These are phyloP conservation scores for Citeromyces nyonsensis DNA, from an alignment of 805 yeast genomes.

Conservation along the genomic window DNA sequence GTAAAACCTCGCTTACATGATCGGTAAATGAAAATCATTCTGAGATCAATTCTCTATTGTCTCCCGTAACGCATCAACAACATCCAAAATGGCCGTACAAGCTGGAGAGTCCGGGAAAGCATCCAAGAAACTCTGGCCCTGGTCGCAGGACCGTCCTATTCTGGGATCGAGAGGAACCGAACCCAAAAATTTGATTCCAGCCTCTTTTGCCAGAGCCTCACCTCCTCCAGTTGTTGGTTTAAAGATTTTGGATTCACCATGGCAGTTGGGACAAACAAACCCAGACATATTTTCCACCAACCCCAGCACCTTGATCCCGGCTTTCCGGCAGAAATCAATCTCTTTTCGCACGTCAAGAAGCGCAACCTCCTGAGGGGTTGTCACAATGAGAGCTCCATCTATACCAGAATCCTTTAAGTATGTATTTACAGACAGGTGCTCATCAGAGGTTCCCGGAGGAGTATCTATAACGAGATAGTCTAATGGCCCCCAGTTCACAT, in stretches of 20 bases:
- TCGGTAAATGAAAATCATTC: too few species aligned
- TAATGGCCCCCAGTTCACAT: constrained; percentile 86
- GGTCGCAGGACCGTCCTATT: constrained; percentile 78
- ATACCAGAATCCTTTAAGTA: constrained; percentile 82
- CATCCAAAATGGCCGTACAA: constrained; percentile 67
- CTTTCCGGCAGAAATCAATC: constrained; percentile 87
- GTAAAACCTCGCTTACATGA: too few species aligned
- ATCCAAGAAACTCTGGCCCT: constrained; percentile 75
- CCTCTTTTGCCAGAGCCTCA: constrained; percentile 62
- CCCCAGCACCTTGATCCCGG: constrained; percentile 74
- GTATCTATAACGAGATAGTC: constrained; percentile 89
- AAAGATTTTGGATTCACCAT: constrained; percentile 80
- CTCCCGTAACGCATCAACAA: constrained; percentile 59
- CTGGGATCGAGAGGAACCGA: constrained; percentile 93
- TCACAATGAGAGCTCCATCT: constrained; percentile 89
- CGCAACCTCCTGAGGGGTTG: constrained; percentile 98
- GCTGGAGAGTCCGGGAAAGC: constrained; percentile 88
- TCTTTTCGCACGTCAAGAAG: constrained; percentile 90
- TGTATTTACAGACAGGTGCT: constrained; percentile 80
- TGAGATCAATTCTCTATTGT: constrained; percentile 19
- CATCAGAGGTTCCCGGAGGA: constrained; percentile 98
- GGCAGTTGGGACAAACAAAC: constrained; percentile 91
- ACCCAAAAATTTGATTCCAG: constrained; percentile 70
- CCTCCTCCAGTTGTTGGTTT: constrained; percentile 98
- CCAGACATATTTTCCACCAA: constrained; percentile 97